These are phyloP conservation scores for Pythium apleroticum DNA, from an alignment of 352 stramenopile species.

Conservation along the genomic window DNA sequence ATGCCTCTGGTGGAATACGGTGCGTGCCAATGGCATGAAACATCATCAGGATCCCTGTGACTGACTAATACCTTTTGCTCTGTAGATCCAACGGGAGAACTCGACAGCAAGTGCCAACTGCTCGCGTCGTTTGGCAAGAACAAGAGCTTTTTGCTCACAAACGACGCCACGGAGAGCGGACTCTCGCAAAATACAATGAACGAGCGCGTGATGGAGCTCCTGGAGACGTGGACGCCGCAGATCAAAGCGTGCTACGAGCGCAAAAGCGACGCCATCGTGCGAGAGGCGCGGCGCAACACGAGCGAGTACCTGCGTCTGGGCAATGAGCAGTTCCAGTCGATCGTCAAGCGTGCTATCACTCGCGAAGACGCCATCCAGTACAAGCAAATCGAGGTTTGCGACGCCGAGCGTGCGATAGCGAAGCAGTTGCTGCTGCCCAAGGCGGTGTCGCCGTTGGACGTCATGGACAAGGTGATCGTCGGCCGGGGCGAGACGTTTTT, in stretches of 20 bases:
- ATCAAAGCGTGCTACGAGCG: slow-evolving; percentile 49
- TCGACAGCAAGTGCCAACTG: slow-evolving; percentile 49
- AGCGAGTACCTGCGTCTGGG: slow-evolving; percentile 19
- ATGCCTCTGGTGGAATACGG: slow-evolving; percentile 25
- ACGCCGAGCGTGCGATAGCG: slow-evolving; percentile 14
- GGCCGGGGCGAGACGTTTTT: slow-evolving; percentile 28
- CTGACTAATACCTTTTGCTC: background rate
- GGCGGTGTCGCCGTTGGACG: slow-evolving; percentile 11
- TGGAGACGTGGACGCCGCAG: slow-evolving; percentile 44
- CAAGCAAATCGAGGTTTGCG: slow-evolving; percentile 12
- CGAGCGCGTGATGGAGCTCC: slow-evolving; percentile 35
- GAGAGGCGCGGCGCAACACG: slow-evolving; percentile 40
- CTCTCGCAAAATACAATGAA: slow-evolving; percentile 52
- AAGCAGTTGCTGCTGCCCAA: slow-evolving; percentile 17
- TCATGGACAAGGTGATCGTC: slow-evolving; percentile 16
- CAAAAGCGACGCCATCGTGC: slow-evolving; percentile 50
- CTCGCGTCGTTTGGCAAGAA: slow-evolving; percentile 46
- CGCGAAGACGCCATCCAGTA: slow-evolving; percentile 1
- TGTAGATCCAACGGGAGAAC: slow-evolving; percentile 44
- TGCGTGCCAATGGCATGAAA: slow-evolving; percentile 1
- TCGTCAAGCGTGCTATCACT: background rate
- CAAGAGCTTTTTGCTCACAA: slow-evolving; percentile 32
- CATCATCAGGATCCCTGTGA: background rate
- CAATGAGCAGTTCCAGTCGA: slow-evolving; percentile 10
- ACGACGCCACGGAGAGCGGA: slow-evolving; percentile 8